Conservation (phyloP, 2,329 filamentous ascomycete species). For the Alternaria incomplexa region DNA sequence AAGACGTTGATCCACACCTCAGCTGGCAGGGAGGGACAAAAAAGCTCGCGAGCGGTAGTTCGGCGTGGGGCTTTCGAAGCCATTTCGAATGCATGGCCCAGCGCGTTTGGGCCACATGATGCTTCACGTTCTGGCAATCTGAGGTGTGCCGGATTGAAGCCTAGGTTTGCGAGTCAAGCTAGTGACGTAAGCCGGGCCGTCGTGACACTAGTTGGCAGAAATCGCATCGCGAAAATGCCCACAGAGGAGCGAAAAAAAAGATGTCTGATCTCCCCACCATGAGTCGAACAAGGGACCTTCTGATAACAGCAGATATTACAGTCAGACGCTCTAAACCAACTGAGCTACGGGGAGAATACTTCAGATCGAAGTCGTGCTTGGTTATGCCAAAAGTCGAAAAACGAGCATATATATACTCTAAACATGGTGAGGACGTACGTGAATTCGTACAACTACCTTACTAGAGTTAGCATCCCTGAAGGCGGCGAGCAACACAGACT, state of each 20-base stretch:
- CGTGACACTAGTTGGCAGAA: background rate
- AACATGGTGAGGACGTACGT: too few relatives aligned
- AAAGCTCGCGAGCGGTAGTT: background rate
- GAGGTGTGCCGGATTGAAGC: background rate
- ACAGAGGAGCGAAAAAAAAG: slow-evolving; percentile 8
- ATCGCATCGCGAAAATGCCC: background rate
- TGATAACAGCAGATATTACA: slow-evolving; percentile 43
- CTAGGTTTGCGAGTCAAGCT: background rate
- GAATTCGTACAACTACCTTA: too few relatives aligned
- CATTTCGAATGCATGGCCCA: background rate
- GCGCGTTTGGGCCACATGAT: background rate
- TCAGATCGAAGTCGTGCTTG: slow-evolving; percentile 19
- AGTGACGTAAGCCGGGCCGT: background rate
- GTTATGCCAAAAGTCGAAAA: background rate
- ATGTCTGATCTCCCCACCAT: slow-evolving; percentile 37
- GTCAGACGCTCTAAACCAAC: slow-evolving; percentile 48
- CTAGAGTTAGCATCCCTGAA: too few relatives aligned
- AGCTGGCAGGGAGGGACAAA: slow-evolving; percentile 37
- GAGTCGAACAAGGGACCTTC: slow-evolving; percentile 43
- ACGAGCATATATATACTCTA: too few relatives aligned
- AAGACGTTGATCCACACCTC: slow-evolving; percentile 47
- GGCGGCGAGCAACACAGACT: too few relatives aligned
- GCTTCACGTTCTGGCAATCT: background rate
- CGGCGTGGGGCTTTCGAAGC: slow-evolving; percentile 1
- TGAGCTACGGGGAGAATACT: slow-evolving; percentile 31